A percentile compares a stretch with the other conserved stretches of the same genome.
Conservation (phyloP, 345 rosid species). For the Xanthoceras sorbifolium region DNA sequence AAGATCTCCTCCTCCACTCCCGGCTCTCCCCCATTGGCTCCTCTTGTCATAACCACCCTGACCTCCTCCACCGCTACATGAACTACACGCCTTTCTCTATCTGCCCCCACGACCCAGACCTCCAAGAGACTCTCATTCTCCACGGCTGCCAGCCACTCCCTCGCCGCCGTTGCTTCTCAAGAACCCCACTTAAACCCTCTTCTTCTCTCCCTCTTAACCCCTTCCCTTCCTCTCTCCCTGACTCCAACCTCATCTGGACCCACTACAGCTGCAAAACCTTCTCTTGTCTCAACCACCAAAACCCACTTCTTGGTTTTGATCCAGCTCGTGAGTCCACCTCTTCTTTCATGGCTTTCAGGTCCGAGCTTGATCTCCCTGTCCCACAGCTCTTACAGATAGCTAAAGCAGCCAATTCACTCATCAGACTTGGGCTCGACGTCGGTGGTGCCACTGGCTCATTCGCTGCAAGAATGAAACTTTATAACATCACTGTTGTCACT, state of each 20-base stretch:
- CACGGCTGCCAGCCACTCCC: conserved; percentile 97
- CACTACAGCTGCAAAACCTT: conserved; percentile 75
- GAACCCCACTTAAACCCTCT: conserved; percentile 59
- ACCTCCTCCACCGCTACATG: conserved; percentile 87
- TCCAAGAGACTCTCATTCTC: conserved; percentile 84
- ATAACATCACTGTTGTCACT: conserved; percentile 71
- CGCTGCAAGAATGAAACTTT: conserved; percentile 76
- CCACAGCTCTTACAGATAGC: conserved; percentile 78
- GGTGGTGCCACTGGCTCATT: conserved; percentile 93
- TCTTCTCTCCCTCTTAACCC: conserved; percentile 48
- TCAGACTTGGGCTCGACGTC: conserved; percentile 80
- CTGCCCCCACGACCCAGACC: conserved; percentile 76
- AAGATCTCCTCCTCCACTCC: conserved; percentile 82
- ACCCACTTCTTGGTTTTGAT: conserved; percentile 66
- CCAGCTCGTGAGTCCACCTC: conserved; percentile 45
- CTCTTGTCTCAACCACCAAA: conserved; percentile 56
- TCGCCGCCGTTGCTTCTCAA: conserved; percentile 97
- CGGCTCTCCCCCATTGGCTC: conserved; percentile 84
- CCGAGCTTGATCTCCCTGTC: conserved; percentile 90
- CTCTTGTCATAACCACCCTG: conserved; percentile 83
- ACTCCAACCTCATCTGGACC: conserved; percentile 68
- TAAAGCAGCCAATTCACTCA: conserved; percentile 49
- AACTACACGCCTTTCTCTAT: conserved; percentile 74
- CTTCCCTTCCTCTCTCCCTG: conserved; percentile 62
- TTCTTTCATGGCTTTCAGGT: conserved; percentile 49